These are phyloP conservation scores for Coniochaeta pulveracea DNA, from an alignment of 2,329 filamentous ascomycete genomes.

Conservation along the genomic window DNA sequence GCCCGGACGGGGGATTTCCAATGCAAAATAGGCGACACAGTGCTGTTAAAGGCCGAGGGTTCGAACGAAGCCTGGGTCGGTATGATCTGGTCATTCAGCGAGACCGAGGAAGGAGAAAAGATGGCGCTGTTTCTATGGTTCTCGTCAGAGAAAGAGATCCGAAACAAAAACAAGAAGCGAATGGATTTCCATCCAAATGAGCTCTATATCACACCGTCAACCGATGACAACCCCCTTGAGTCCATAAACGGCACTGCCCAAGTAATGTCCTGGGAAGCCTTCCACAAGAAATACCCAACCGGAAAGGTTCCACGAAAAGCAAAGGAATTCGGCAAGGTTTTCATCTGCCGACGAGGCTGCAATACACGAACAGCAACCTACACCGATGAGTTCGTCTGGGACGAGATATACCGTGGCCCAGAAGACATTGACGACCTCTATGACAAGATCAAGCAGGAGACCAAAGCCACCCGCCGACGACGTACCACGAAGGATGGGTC, in stretches of 20 bases:
- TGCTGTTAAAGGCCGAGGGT: conserved; percentile 80
- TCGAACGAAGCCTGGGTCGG: conserved; percentile 86
- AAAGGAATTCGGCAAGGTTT: conserved; percentile 71
- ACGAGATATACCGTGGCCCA: conserved; percentile 63
- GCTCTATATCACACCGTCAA: conserved; percentile 79
- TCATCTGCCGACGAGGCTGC: conserved; percentile 81
- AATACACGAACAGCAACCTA: conserved; percentile 84
- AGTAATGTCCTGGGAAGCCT: conserved; percentile 63
- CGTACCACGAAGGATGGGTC: conserved; percentile 15
- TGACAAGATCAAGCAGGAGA: conserved; percentile 54
- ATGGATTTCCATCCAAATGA: conserved; percentile 78
- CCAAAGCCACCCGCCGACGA: conserved; percentile 56
- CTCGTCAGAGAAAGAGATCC: conserved; percentile 79
- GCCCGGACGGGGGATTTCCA: conserved; percentile 74
- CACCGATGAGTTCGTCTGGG: conserved; percentile 87
- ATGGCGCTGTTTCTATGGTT: conserved; percentile 94
- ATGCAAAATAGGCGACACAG: conserved; percentile 70
- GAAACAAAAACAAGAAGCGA: conserved; percentile 71
- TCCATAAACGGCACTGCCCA: conserved; percentile 86
- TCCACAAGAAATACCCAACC: conserved; percentile 57
- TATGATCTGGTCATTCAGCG: conserved; percentile 71
- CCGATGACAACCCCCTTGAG: conserved; percentile 74
- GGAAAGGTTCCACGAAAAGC: conserved; percentile 65
- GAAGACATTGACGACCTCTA: conserved; percentile 56
- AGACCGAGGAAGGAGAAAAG: conserved; percentile 65